phyloP scores from a whole-genome alignment of 1,284 basidiomycete genomes.

The Moesziomyces parantarcticus region DNA sequence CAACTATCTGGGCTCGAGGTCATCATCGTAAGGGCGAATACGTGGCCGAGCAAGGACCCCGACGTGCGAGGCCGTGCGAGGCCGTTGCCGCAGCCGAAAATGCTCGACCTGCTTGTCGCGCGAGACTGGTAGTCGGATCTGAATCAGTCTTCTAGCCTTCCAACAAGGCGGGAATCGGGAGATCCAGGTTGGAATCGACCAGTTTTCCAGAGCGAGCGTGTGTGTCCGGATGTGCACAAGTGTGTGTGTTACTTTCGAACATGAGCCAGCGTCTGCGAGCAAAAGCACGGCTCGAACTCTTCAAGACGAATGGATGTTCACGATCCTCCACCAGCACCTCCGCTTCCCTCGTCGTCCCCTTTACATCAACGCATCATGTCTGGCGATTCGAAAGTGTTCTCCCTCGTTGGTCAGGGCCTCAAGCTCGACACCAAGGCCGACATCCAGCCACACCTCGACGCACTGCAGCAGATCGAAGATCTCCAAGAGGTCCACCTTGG shows the following conservation, averaged over 20 bases:
- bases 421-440: slow-evolving; percentile 85
- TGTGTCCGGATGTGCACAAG: neutral
- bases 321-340: too few relatives aligned
- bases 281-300: too few relatives aligned
- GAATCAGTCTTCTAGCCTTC: too few relatives aligned
- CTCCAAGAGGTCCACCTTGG: slow-evolving; percentile 87
- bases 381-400: slow-evolving; percentile 43
- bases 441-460: slow-evolving; percentile 76
- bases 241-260: slow-evolving; percentile 26
- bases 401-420: slow-evolving; percentile 70
- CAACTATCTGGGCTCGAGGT: too few relatives aligned
- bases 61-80: neutral
- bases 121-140: slow-evolving; percentile 12
- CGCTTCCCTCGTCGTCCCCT: neutral
- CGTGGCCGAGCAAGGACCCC: too few relatives aligned
- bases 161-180: neutral
- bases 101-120: slow-evolving; percentile 19
- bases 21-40: too few relatives aligned
- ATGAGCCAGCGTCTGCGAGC: neutral
- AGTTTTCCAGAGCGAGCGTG: too few relatives aligned
- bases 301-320: too few relatives aligned
- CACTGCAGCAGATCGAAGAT: slow-evolving; percentile 76
- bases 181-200: too few relatives aligned
- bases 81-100: slow-evolving; percentile 36
- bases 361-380: slow-evolving; percentile 25